Conservation (phyloP, 2,329 filamentous ascomycete species). For the Aspergillus sclerotialis region DNA sequence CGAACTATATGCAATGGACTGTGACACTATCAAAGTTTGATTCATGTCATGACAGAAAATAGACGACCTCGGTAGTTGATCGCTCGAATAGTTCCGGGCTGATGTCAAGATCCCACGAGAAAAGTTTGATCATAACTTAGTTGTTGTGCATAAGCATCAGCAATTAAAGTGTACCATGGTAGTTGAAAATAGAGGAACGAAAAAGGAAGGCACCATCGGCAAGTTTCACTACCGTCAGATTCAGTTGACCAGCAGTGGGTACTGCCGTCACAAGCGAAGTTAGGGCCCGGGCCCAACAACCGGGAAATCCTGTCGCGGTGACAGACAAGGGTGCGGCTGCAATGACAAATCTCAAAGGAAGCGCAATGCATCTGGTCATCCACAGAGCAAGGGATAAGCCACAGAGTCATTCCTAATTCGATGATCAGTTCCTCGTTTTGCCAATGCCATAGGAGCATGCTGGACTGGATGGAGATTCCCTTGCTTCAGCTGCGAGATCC, state of each 20-base stretch:
- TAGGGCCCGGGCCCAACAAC: neutral
- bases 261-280: too few relatives aligned
- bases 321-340: neutral
- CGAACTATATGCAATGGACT: neutral
- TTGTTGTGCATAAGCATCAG: neutral
- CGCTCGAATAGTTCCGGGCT: too few relatives aligned
- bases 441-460: too few relatives aligned
- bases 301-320: neutral
- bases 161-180: neutral
- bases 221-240: too few relatives aligned
- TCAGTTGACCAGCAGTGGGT: too few relatives aligned
- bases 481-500: conserved; percentile 3
- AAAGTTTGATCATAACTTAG: neutral
- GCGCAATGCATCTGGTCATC: neutral
- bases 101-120: neutral
- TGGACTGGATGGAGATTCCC: too few relatives aligned
- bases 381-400: neutral
- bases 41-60: neutral
- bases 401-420: neutral
- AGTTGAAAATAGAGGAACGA: too few relatives aligned
- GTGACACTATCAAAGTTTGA: neutral
- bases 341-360: neutral
- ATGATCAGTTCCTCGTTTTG: too few relatives aligned
- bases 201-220: neutral
- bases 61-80: neutral